A percentile compares a stretch with the other conserved stretches of the same genome.
These are phyloP conservation scores for Penicillium riverlandense DNA, from an alignment of 495 filamentous ascomycete species.

Conservation along the genomic window DNA sequence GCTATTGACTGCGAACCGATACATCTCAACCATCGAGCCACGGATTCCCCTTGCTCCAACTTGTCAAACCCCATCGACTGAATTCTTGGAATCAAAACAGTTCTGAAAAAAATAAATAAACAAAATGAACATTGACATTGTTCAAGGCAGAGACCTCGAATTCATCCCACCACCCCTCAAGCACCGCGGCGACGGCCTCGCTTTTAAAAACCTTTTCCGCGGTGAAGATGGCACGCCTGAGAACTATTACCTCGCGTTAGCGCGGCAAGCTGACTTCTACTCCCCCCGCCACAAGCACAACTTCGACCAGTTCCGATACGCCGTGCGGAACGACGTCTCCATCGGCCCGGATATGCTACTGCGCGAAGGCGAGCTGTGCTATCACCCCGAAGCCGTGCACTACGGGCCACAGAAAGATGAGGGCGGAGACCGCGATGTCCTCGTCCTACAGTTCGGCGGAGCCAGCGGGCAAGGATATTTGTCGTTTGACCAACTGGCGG, in stretches of 20 bases:
- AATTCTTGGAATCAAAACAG: too few relatives aligned
- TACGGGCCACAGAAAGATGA: constrained; percentile 8
- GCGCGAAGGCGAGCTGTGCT: constrained; percentile 6
- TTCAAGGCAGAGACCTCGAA: too few relatives aligned
- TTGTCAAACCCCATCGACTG: too few relatives aligned
- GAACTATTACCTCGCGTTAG: constrained; percentile 3
- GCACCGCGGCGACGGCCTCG: constrained; percentile 4
- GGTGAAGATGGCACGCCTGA: background rate
- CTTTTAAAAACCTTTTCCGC: constrained; percentile 6
- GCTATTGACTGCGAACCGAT: too few relatives aligned
- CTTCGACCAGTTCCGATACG: constrained; percentile 10
- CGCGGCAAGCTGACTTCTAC: constrained; percentile 3
- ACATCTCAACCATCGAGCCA: too few relatives aligned
- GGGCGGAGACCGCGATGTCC: constrained; percentile 1
- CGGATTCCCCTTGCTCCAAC: too few relatives aligned
- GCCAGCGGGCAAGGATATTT: constrained; percentile 7
- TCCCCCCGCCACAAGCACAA: constrained; percentile 7
- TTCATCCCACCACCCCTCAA: background rate
- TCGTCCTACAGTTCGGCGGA: constrained; percentile 10
- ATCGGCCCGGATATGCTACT: constrained; percentile 2
- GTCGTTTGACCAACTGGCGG: background rate
- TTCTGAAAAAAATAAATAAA: too few relatives aligned
- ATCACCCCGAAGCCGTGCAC: constrained; percentile 7
- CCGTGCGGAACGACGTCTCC: background rate
- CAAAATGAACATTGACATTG: too few relatives aligned